phyloP scores from a whole-genome alignment of 176 grass and related monocot species.

The Raddia guianensis region DNA sequence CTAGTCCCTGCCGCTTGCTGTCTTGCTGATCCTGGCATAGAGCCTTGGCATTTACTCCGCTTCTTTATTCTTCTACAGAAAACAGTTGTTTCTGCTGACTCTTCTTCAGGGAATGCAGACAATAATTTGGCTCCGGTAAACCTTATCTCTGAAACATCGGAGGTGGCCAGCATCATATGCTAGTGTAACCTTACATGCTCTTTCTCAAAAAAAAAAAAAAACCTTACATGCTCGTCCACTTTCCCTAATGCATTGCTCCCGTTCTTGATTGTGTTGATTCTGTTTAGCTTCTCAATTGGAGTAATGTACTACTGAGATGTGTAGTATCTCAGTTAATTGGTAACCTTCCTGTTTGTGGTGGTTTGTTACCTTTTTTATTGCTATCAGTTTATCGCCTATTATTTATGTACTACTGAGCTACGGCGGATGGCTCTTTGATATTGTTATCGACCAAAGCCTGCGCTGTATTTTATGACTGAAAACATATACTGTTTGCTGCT shows the following conservation, averaged over 20 bases:
- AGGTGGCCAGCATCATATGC: constrained; percentile 23
- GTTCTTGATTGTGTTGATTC: neutral
- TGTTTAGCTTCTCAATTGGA: neutral
- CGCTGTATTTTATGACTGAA: neutral
- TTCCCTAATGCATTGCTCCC: neutral
- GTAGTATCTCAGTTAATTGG: neutral
- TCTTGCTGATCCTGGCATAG: constrained; percentile 39
- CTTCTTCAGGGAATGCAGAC: constrained; percentile 21
- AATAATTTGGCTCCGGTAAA: constrained; percentile 18
- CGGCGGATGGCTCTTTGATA: neutral
- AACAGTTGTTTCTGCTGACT: constrained; percentile 30
- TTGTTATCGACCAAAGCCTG: neutral
- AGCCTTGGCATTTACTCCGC: constrained; percentile 38
- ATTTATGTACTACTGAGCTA: neutral
- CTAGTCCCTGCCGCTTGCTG: constrained; percentile 40
- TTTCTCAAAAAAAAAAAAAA: no score
- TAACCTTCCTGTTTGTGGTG: neutral
- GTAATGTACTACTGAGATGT: neutral
- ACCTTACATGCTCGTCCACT: neutral
- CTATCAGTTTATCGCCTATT: neutral
- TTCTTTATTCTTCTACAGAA: constrained; percentile 31
- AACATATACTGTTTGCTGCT: neutral
- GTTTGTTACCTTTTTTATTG: neutral
- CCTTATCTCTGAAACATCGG: constrained; percentile 19
- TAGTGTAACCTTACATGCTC: neutral